Percentiles rank a stretch among this genome's conserved stretches.
Evolutionary conservation across 2,329 filamentous ascomycete species (phyloP).

Genomic region (Rutstroemia sydowiana): DNA sequence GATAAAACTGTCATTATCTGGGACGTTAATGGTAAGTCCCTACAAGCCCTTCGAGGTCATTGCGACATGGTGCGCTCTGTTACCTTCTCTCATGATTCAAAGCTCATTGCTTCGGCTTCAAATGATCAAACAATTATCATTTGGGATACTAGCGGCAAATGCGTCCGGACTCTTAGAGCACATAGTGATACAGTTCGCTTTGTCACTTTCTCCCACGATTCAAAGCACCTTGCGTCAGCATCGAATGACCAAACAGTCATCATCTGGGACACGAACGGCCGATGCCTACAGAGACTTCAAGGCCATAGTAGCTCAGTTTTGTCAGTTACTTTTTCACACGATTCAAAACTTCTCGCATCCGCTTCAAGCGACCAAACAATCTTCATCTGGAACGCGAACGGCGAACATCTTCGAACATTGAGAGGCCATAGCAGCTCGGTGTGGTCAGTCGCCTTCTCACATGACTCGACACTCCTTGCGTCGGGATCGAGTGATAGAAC

Average conservation of each 20-base stretch:
- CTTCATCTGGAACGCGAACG: background rate
- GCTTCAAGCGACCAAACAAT: background rate
- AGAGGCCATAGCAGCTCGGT: background rate
- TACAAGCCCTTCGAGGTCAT: background rate
- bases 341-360: background rate
- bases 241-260: background rate
- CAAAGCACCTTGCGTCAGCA: background rate
- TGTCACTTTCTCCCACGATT: background rate
- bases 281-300: constrained; percentile 1
- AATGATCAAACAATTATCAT: background rate
- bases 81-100: background rate
- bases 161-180: background rate
- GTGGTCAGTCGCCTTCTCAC: background rate
- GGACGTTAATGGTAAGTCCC: background rate
- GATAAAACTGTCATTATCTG: background rate
- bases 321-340: background rate
- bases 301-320: background rate
- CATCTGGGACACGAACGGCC: background rate
- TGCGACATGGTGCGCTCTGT: background rate
- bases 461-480: background rate
- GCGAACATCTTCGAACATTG: background rate
- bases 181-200: background rate
- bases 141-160: background rate
- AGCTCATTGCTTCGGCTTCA: background rate
- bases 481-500: too few relatives aligned